These are phyloP conservation scores for Cadophora gregata DNA, from an alignment of 2,329 filamentous ascomycete genomes.

Conservation along the genomic window DNA sequence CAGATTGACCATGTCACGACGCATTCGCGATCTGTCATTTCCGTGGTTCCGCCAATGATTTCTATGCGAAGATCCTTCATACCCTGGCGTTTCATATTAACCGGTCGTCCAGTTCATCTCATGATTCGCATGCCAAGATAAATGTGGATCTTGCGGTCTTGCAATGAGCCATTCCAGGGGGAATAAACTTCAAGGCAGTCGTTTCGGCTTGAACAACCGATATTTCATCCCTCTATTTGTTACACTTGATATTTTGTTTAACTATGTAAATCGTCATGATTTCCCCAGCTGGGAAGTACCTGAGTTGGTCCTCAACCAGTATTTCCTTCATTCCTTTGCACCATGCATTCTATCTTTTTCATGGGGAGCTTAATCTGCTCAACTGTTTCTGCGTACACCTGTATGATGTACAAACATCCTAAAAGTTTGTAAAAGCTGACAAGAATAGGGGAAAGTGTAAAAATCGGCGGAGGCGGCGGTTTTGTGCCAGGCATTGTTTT, in stretches of 20 bases:
- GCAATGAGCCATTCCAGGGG: slow-evolving; percentile 2
- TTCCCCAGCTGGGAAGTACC: background rate
- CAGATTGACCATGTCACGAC: slow-evolving; percentile 17
- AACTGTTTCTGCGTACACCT: slow-evolving; percentile 20
- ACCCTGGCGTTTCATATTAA: background rate
- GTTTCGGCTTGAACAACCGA: slow-evolving; percentile 6
- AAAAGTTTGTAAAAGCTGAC: background rate
- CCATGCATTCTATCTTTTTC: slow-evolving; percentile 14
- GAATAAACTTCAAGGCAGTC: slow-evolving; percentile 9
- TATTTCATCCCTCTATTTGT: slow-evolving; percentile 11
- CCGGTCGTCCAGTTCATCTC: background rate
- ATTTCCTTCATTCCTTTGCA: slow-evolving; percentile 15
- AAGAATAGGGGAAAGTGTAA: slow-evolving; percentile 14
- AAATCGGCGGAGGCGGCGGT: slow-evolving; percentile 53
- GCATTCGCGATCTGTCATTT: background rate
- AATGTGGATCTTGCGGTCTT: background rate
- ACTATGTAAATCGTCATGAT: slow-evolving; percentile 16
- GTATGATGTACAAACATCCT: background rate
- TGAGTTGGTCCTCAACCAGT: background rate
- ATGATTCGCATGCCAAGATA: background rate
- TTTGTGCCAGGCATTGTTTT: slow-evolving; percentile 64
- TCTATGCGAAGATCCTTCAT: background rate
- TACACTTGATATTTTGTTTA: background rate
- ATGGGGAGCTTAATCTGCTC: slow-evolving; percentile 18
- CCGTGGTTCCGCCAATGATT: slow-evolving; percentile 12